A percentile compares a stretch with the other conserved stretches of the same genome.
Conservation (phyloP, 441 rosid species). For the Brassica balearica region DNA sequence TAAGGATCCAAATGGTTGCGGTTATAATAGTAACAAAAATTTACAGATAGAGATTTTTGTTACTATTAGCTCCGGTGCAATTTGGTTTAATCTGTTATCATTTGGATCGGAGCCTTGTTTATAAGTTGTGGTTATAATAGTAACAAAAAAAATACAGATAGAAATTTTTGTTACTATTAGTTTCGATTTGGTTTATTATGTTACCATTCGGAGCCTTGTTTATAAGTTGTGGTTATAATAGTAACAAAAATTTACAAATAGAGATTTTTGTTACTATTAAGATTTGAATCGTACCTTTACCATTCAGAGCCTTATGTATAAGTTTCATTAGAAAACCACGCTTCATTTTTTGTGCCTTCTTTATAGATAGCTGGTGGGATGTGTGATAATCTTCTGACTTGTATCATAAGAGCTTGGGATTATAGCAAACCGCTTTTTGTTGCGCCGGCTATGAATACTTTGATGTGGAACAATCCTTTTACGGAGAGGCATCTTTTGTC, state of each 20-base stretch:
- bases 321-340: not conserved
- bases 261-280: too few species aligned
- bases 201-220: too few species aligned
- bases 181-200: too few species aligned
- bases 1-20: not conserved
- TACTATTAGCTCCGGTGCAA: not conserved
- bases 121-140: too few species aligned
- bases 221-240: too few species aligned
- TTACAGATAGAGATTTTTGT: not conserved
- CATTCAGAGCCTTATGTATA: too few species aligned
- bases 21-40: not conserved
- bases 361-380: conserved; percentile 90
- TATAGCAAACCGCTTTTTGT: conserved; percentile 77
- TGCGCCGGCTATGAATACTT: conserved; percentile 91
- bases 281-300: too few species aligned
- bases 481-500: conserved; percentile 80
- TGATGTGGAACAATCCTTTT: conserved; percentile 93
- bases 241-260: too few species aligned
- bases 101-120: too few species aligned
- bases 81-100: too few species aligned
- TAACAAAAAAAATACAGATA: too few species aligned
- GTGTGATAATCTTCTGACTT: conserved; percentile 87
- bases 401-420: conserved; percentile 92
- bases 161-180: not conserved
- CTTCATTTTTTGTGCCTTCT: not conserved